Percentiles rank a stretch among this genome's conserved stretches.
phyloP scores from a whole-genome alignment of 176 grass and related monocot genomes.

The Poa annua region DNA sequence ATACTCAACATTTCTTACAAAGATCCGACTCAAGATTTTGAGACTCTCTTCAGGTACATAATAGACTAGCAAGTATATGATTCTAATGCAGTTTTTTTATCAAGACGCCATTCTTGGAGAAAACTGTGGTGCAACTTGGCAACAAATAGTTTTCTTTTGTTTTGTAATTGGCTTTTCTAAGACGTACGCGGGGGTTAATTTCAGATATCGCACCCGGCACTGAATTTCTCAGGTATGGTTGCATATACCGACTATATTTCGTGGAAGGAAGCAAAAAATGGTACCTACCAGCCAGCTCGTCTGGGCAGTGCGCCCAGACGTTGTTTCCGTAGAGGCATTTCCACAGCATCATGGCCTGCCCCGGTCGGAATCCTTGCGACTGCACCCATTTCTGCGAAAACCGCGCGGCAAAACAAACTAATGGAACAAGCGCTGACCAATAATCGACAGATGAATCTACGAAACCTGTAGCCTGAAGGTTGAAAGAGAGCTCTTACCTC shows the following conservation, averaged over 20 bases:
- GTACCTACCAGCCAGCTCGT: slow-evolving; percentile 69
- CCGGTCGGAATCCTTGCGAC: slow-evolving; percentile 79
- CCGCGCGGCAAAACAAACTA: slow-evolving; percentile 27
- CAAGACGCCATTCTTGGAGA: not conserved
- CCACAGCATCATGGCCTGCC: slow-evolving; percentile 96
- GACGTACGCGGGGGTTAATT: not conserved
- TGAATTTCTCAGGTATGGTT: not conserved
- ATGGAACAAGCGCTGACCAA: not conserved
- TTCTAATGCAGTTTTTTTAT: not conserved
- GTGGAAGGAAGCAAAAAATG: not conserved
- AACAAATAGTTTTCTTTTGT: not conserved
- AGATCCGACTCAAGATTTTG: not conserved
- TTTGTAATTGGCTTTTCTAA: not conserved
- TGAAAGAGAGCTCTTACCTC: slow-evolving; percentile 58
- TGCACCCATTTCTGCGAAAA: slow-evolving; percentile 77
- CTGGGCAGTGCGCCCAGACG: slow-evolving; percentile 65
- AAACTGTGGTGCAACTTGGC: not conserved
- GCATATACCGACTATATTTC: not conserved
- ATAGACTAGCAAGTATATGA: not conserved
- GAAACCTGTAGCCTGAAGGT: not conserved
- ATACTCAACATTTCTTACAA: not conserved
- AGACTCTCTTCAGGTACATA: not conserved
- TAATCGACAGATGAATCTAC: not conserved
- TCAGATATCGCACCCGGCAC: not conserved
- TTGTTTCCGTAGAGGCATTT: slow-evolving; percentile 93